Base-by-base conservation (phyloP, 2,329 filamentous ascomycete genomes). In the Fusarium coffeatum region DNA sequence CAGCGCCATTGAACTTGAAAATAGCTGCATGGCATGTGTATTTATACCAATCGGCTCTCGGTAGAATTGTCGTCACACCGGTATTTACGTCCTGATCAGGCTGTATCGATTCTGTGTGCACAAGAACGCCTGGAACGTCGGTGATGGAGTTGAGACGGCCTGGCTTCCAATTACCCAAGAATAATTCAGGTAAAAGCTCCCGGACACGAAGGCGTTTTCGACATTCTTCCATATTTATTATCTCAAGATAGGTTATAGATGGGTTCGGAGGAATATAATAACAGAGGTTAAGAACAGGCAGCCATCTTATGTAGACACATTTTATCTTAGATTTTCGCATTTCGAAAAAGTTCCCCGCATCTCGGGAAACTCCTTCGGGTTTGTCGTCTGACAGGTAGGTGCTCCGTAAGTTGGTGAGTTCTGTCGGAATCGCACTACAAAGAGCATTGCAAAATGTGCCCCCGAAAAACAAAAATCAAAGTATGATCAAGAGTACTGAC, bases 1-100 rank as follows among this genome's bases (percentile, higher is more conserved):
- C 88, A 47, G 84, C 85, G 57, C 89, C 88, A 69, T 91, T 91
- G 80, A 91, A 89, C 64, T 84, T 83, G 78, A 89, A 90, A 49
- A 86, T 72, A n/a, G 82, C 82, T 6, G 84, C 82, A 48, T 85
- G 83, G 56, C 81, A 83, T 42, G 82, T 82, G 12, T 81, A 78
- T 46, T 79, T 64, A 72, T 80, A 79, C 83, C 84, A 86, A 48
- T 83, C 76, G 7, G 70, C 46, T 13, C 83, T 81, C 1, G 84
- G 83, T 1, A 86, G 73, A 55, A 87, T 84, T 40, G 82, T 80
- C 2, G 85, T 87, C 13, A 86, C 79, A 50, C 85, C 85, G 0
- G 84, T 86, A 68, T 86, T 85, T 64, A 85, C 78, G 27, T 76
- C 69, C 8, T 73, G 72, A 41, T 80, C 73, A 23, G 74, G 66